Base-by-base conservation (phyloP, 306 rosid genomes). In the Echinosophora koreensis region DNA sequence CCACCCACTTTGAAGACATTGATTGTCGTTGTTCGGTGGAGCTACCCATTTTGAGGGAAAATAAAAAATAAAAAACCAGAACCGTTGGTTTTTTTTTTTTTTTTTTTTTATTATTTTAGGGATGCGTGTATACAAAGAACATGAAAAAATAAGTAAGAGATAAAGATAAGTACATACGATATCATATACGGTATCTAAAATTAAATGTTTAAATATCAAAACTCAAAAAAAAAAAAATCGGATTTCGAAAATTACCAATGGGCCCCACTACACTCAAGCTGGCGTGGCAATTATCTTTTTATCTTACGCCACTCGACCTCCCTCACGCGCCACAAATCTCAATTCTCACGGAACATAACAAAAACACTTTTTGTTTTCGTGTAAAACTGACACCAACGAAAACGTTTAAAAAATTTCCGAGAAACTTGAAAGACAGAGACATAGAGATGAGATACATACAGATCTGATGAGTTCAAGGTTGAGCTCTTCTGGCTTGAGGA, bases 391-490 rank as follows among this genome's bases (percentile, higher is more conserved):
- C 10, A 52, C 8, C 16, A 15, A 73, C 16, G 1, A 74, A 80
- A 52, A 55, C 5, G 11, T 27, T 1, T 38, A 54, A 41, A 27
- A 16, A 15, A 27, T 50, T 66, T 70, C 54, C 69, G 27, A 73
- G 61, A 82, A 73, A 85, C 10, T 2, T 12, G 2, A 3, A 1
- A 28, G 3, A 44, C 4, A 27, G 3, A 16, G 63, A 16, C 6
- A 64, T 1, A 18, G 18, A 7, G 49, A 57, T 9, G 49, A 68
- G 65, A 77, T 14, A 32, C 93, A 5, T 87, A 91, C 98, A 62
- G 96, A 94, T 94, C 87, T 85, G 88, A 94, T 91, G 80, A 94
- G 90, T 16, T 94, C 93, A 17, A 89, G 80, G 63, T 94, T 87
- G 77, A 92, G 97, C 65, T 94, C 97, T 11, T 90, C 92, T 5